Conservation (phyloP, 768 basidiomycete species). For the Rhodotorula toruloides region DNA sequence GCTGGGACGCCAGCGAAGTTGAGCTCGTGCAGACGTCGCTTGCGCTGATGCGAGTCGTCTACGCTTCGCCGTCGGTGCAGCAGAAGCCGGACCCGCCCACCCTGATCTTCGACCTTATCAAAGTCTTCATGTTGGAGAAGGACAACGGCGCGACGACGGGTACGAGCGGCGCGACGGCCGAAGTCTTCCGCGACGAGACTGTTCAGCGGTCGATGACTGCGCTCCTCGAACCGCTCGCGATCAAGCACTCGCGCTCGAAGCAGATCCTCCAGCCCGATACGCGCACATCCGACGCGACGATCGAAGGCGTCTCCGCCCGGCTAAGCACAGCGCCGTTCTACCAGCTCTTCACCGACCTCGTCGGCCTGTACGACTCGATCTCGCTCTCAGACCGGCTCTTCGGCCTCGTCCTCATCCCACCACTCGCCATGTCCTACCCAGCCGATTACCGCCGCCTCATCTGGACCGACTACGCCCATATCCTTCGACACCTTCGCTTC, state of each 20-base stretch:
- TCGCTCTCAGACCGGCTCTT: constrained; percentile 80
- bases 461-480: constrained; percentile 72
- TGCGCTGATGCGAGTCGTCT: constrained; percentile 48
- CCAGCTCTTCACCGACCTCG: constrained; percentile 87
- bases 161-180: constrained; percentile 45
- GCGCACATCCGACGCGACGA: background rate
- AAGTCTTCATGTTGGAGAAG: constrained; percentile 92
- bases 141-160: constrained; percentile 52
- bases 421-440: constrained; percentile 62
- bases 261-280: background rate
- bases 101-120: constrained; percentile 74
- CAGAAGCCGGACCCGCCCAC: background rate
- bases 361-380: constrained; percentile 81
- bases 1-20: constrained; percentile 74
- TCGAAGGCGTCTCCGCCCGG: constrained; percentile 24
- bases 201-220: constrained; percentile 60
- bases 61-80: constrained; percentile 36
- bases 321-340: constrained; percentile 56
- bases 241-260: constrained; percentile 1
- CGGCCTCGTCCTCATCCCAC: constrained; percentile 66
- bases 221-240: constrained; percentile 58
- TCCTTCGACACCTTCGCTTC: constrained; percentile 53
- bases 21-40: constrained; percentile 69
- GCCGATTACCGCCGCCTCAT: constrained; percentile 75
- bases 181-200: constrained; percentile 68